A percentile compares a stretch with the other conserved stretches of the same genome.
Evolutionary conservation across 129 eudicot genomes (phyloP).

Genomic region (Artemisia argyi): DNA sequence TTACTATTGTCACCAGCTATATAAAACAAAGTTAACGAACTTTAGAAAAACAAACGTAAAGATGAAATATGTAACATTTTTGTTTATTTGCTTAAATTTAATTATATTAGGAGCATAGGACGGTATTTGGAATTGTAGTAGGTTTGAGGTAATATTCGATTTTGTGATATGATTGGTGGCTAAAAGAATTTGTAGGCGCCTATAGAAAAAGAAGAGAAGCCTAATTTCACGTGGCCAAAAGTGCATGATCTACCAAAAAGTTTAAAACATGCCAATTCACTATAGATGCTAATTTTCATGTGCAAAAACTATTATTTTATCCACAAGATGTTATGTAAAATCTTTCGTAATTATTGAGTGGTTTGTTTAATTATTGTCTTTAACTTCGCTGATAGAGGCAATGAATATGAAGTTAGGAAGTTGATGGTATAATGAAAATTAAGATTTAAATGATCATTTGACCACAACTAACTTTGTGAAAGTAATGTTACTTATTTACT

Average conservation of each 20-base stretch:
- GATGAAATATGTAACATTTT: background rate
- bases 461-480: too few species aligned
- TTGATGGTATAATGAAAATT: too few species aligned
- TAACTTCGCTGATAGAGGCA: too few species aligned
- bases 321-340: background rate
- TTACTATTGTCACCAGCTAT: too few species aligned
- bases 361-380: too few species aligned
- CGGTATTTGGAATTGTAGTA: conserved; percentile 15
- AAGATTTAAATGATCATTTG: too few species aligned
- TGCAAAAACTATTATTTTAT: conserved; percentile 1
- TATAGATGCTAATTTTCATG: conserved; percentile 35
- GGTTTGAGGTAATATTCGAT: conserved; percentile 32
- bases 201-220: conserved; percentile 26
- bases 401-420: too few species aligned
- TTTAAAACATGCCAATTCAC: conserved; percentile 24
- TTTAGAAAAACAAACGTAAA: background rate
- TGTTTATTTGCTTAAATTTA: background rate
- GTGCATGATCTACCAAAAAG: conserved; percentile 40
- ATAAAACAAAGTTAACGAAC: too few species aligned
- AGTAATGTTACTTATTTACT: too few species aligned
- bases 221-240: conserved; percentile 44
- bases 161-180: conserved; percentile 32
- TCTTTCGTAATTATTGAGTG: too few species aligned
- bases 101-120: background rate
- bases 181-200: conserved; percentile 30